Evolutionary conservation across 139 green algal genomes (phyloP), one percentile per base, ranked within the genome.

Genomic region (Chlorokybus atmophyticus): DNA sequence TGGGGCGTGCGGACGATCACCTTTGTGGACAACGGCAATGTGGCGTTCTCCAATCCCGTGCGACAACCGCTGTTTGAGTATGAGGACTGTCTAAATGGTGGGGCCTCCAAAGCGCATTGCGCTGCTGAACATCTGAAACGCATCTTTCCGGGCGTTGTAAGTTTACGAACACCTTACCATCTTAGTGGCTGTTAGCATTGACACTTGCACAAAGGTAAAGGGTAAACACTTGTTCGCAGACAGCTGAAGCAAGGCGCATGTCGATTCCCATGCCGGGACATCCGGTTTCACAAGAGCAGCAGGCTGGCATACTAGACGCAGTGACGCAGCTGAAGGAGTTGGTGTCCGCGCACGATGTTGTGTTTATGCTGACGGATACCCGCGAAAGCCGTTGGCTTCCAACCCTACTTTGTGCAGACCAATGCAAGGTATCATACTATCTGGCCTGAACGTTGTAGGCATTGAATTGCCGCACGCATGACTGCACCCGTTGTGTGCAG

Each of bases 331-430:
- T 94, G 58, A 64, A 87, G 27, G 30, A 55, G 3, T 32, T 78
- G 6, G 49, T 95, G 5, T 19, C 52, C 1, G 28, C 47, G 1
- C 78, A 89, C 49, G 90, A 98, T 61, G 81, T 76, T 1, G 76
- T 94, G 8, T 96, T 94, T 73, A 67, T 97, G 54, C 80, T 97
- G 10, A 94, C 82, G 26, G 91, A 98, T 82, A 97, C 86, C 0
- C 75, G 91, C 0, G 91, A 98, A 75, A 80, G 67, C 31, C 73
- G 85, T n/a, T 91, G 87, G 74, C 80, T 97, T 67, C 91, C 91
- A 7, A 88, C 84, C 2, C 65, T 97, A 48, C 68, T 95, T 62
- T 26, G 83, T 81, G 29, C 75, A 53, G 24, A 26, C 60, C 27
- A 67, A 53, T 39, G 85, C 0, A 74, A 74, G 62, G 54, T 59